These are phyloP conservation scores for Chlorella sp. DNA, from an alignment of 139 green algal species.

Conservation along the genomic window DNA sequence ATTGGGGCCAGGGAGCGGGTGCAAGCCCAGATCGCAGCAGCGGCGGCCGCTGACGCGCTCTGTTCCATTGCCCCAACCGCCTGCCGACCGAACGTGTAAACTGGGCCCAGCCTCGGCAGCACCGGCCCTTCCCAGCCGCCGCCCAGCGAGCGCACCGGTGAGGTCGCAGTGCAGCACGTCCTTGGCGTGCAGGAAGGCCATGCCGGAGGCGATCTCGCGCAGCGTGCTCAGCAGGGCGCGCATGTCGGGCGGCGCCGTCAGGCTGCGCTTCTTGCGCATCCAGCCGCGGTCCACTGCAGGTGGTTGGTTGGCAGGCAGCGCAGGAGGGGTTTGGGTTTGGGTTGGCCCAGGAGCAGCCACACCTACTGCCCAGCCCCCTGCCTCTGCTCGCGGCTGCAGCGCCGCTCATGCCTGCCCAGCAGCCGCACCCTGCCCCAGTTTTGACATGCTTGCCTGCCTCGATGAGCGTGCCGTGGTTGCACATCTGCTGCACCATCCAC, in stretches of 20 bases:
- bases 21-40: neutral
- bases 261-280: slow-evolving; percentile 14
- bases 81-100: no score
- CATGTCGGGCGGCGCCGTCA: slow-evolving; percentile 15
- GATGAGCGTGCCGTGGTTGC: slow-evolving; percentile 33
- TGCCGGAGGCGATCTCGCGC: slow-evolving; percentile 50
- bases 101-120: no score
- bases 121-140: neutral
- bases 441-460: slow-evolving; percentile 10
- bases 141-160: slow-evolving; percentile 8
- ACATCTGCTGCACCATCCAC: slow-evolving; percentile 43
- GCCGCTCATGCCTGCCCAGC: no score
- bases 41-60: neutral
- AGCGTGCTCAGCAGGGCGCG: slow-evolving; percentile 27
- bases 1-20: neutral
- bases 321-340: no score
- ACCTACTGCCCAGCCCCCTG: no score
- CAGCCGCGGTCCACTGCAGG: slow-evolving; percentile 26
- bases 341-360: no score
- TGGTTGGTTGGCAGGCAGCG: neutral
- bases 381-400: no score
- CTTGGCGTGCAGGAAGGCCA: slow-evolving; percentile 51
- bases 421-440: no score
- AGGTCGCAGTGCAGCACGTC: slow-evolving; percentile 60
- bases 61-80: no score